Conservation (phyloP, 805 yeast genomes). For the Saturnispora saitoi region DNA sequence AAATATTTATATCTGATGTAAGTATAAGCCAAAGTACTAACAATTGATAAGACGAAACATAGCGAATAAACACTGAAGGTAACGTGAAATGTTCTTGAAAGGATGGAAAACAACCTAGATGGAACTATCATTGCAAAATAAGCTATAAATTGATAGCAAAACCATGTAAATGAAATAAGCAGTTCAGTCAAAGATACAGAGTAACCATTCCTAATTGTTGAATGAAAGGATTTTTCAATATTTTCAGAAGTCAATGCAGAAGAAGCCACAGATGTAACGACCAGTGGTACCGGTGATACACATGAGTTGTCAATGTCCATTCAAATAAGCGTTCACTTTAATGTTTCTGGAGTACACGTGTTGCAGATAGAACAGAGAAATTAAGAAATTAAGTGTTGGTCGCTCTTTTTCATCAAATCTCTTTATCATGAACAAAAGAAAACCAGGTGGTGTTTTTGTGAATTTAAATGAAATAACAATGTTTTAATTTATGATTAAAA, state of each 20-base stretch:
- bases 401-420: too few relatives aligned
- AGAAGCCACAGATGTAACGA: background rate
- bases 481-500: too few relatives aligned
- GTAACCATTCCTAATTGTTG: background rate
- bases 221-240: background rate
- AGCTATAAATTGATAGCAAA: constrained; percentile 13
- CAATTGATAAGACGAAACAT: constrained; percentile 25
- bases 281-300: background rate
- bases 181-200: background rate
- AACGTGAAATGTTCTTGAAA: constrained; percentile 40
- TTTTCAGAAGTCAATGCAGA: background rate
- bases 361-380: background rate
- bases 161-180: constrained; percentile 17
- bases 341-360: background rate
- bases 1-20: constrained; percentile 55
- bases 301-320: background rate
- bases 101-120: constrained; percentile 19
- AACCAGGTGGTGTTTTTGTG: too few relatives aligned
- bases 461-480: too few relatives aligned
- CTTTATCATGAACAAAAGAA: too few relatives aligned
- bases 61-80: constrained; percentile 45
- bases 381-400: too few relatives aligned
- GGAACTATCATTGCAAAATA: constrained; percentile 10
- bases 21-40: constrained; percentile 33
- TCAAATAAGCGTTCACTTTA: background rate